Evolutionary conservation across 2,329 filamentous ascomycete species (phyloP).

Genomic region (Endoconidiophora polonica): DNA sequence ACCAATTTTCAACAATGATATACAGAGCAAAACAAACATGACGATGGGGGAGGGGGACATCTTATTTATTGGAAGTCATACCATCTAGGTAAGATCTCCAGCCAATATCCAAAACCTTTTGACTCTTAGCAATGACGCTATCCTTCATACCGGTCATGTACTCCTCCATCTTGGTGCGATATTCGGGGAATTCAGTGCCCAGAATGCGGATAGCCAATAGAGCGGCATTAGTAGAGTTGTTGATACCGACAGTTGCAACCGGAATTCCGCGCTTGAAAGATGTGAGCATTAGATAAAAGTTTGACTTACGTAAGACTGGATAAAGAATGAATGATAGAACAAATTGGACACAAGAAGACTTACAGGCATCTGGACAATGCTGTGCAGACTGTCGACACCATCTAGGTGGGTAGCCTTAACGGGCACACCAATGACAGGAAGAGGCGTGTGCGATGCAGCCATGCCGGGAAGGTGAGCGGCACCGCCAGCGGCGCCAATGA

Average conservation of each 20-base stretch:
- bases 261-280: slow-evolving; percentile 38
- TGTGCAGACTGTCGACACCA: slow-evolving; percentile 3
- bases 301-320: slow-evolving; percentile 24
- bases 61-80: slow-evolving; percentile 18
- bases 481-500: slow-evolving; percentile 62
- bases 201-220: slow-evolving; percentile 55
- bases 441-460: slow-evolving; percentile 50
- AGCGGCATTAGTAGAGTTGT: slow-evolving; percentile 64
- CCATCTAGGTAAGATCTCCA: slow-evolving; percentile 35
- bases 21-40: slow-evolving; percentile 5
- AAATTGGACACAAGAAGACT: slow-evolving; percentile 15
- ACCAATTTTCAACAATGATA: neutral
- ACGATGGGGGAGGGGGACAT: neutral
- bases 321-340: slow-evolving; percentile 20
- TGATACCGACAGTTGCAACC: slow-evolving; percentile 61
- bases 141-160: slow-evolving; percentile 47
- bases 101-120: slow-evolving; percentile 36
- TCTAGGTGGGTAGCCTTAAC: slow-evolving; percentile 48
- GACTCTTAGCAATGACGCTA: slow-evolving; percentile 48
- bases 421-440: slow-evolving; percentile 64
- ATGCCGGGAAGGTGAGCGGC: slow-evolving; percentile 63
- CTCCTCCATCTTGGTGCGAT: slow-evolving; percentile 38
- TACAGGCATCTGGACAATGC: slow-evolving; percentile 17
- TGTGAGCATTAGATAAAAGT: slow-evolving; percentile 19
- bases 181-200: slow-evolving; percentile 36